Conservation (phyloP, 2,329 filamentous ascomycete species). For the Monilinia polystroma region DNA sequence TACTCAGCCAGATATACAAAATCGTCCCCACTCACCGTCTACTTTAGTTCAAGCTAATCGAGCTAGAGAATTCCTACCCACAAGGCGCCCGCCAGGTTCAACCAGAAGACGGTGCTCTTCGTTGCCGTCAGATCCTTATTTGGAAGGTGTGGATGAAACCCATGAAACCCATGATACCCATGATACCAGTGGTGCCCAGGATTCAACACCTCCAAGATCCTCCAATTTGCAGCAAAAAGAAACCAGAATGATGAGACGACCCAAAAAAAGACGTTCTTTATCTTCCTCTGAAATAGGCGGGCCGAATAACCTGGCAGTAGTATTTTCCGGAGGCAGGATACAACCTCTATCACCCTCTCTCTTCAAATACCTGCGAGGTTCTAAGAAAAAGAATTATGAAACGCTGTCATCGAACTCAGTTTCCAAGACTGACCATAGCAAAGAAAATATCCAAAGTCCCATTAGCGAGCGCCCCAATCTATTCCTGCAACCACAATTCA, state of each 20-base stretch:
- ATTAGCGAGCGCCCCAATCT: background rate
- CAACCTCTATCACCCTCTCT: background rate
- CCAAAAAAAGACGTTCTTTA: background rate
- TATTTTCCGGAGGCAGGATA: no score
- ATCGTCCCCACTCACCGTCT: no score
- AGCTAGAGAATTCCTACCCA: background rate
- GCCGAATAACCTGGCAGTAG: background rate
- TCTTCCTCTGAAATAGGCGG: background rate
- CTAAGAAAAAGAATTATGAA: background rate
- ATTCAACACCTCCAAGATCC: background rate
- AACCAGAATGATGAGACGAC: background rate
- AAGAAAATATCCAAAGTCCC: background rate
- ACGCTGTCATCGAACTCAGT: background rate
- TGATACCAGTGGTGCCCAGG: no score
- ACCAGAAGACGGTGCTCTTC: background rate
- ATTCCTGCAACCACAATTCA: background rate
- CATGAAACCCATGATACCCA: no score
- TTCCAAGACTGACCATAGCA: background rate
- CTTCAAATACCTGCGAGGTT: background rate
- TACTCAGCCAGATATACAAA: background rate
- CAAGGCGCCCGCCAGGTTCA: background rate
- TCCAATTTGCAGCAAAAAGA: background rate
- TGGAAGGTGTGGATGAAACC: background rate
- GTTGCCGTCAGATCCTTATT: background rate
- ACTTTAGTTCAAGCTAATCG: background rate